A percentile compares a stretch with the other conserved stretches of the same genome.
phyloP scores from a whole-genome alignment of 495 filamentous ascomycete species.

The Xylaria telfairii region DNA sequence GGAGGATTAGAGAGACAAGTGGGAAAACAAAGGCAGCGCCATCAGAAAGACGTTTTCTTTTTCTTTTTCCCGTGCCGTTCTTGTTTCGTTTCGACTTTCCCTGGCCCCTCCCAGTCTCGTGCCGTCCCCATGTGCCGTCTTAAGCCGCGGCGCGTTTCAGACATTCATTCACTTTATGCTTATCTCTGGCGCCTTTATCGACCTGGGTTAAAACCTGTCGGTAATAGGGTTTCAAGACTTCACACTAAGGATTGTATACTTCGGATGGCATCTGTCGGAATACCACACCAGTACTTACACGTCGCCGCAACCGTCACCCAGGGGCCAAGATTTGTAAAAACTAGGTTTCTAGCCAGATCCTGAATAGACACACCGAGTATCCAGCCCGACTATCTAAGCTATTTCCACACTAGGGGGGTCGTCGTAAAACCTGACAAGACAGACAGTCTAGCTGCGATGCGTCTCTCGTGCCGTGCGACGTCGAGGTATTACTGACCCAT shows the following conservation, averaged over 20 bases:
- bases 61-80: not conserved
- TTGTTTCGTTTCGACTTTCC: constrained; percentile 18
- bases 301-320: not conserved
- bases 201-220: not conserved
- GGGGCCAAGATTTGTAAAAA: not conserved
- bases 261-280: not conserved
- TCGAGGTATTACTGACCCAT: not conserved
- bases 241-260: not conserved
- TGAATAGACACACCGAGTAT: not conserved
- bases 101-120: not conserved
- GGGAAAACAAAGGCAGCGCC: not conserved
- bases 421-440: not conserved
- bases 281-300: not conserved
- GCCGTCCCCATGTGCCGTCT: not conserved
- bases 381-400: not conserved
- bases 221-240: not conserved
- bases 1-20: not conserved
- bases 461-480: not conserved
- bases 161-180: not conserved
- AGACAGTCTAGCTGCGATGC: not conserved
- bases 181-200: not conserved
- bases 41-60: not conserved
- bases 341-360: not conserved
- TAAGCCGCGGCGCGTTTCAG: constrained; percentile 24
- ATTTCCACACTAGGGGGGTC: not conserved